A percentile compares a stretch with the other conserved stretches of the same genome.
Conservation (phyloP, 805 yeast species). For the Candida orba region DNA sequence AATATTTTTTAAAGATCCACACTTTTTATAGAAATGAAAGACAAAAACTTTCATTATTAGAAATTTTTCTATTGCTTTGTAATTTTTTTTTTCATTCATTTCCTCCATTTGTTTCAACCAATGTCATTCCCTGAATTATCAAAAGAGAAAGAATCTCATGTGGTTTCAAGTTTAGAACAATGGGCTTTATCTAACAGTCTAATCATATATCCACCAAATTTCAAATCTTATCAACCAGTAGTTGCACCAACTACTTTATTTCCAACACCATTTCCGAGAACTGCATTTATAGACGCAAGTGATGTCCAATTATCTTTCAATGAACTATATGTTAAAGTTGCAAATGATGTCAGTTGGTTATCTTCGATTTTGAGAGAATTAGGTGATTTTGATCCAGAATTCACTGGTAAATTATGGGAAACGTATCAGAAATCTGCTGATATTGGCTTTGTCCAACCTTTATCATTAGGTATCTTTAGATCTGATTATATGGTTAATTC, state of each 20-base stretch:
- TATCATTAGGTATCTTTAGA: conserved; percentile 79
- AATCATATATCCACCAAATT: conserved; percentile 67
- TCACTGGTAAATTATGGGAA: conserved; percentile 74
- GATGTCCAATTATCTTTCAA: conserved; percentile 64
- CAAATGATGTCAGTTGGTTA: conserved; percentile 60
- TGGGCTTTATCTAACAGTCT: conserved; percentile 79
- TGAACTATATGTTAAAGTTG: conserved; percentile 61
- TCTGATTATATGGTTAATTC: conserved; percentile 77
- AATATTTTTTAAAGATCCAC: conserved; percentile 3
- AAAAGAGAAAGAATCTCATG: conserved; percentile 19
- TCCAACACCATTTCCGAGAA: conserved; percentile 82
- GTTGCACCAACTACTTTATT: conserved; percentile 84
- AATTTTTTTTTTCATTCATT: not conserved
- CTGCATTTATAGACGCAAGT: conserved; percentile 59
- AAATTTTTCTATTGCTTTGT: no score
- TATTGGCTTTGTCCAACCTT: conserved; percentile 50
- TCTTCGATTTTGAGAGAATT: conserved; percentile 44
- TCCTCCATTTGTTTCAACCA: not conserved
- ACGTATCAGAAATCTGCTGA: conserved; percentile 44
- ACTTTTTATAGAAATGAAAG: no score
- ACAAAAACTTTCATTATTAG: no score
- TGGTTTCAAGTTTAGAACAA: conserved; percentile 49
- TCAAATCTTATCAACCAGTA: conserved; percentile 34
- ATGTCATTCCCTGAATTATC: conserved; percentile 26
- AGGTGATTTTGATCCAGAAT: conserved; percentile 57